Conservation (phyloP, 306 rosid genomes). For the Argentina anserina region DNA sequence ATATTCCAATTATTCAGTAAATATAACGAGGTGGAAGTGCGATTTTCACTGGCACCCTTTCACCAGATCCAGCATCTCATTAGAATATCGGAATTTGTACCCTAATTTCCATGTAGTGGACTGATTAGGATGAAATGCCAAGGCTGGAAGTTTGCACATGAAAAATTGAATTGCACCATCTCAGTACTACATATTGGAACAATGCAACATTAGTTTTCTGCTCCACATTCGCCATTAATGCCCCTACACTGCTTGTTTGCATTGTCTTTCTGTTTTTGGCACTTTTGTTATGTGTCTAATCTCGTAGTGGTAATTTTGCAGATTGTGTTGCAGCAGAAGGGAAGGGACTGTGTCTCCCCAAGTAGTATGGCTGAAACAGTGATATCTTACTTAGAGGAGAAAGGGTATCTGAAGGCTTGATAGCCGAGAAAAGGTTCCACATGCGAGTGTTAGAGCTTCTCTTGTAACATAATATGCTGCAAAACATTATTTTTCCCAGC, state of each 20-base stretch:
- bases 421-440: conserved; percentile 21
- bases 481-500: background rate
- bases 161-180: background rate
- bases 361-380: conserved; percentile 60
- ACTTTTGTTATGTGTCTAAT: conserved; percentile 4
- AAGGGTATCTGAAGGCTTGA: conserved; percentile 62
- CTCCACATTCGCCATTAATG: background rate
- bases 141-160: background rate
- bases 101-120: background rate
- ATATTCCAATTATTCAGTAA: background rate
- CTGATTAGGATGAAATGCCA: background rate
- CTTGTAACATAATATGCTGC: conserved; percentile 21
- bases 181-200: background rate
- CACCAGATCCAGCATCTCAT: background rate
- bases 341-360: conserved; percentile 45
- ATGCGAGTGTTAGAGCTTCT: conserved; percentile 21
- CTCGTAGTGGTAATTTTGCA: conserved; percentile 31
- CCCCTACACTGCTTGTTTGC: background rate
- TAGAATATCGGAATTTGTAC: background rate
- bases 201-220: background rate
- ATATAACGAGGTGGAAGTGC: background rate
- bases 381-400: conserved; percentile 72
- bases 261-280: background rate
- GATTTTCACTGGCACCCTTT: background rate
- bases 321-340: conserved; percentile 71